Base-by-base conservation (phyloP, 495 filamentous ascomycete genomes). In the Patellaria atrata region DNA sequence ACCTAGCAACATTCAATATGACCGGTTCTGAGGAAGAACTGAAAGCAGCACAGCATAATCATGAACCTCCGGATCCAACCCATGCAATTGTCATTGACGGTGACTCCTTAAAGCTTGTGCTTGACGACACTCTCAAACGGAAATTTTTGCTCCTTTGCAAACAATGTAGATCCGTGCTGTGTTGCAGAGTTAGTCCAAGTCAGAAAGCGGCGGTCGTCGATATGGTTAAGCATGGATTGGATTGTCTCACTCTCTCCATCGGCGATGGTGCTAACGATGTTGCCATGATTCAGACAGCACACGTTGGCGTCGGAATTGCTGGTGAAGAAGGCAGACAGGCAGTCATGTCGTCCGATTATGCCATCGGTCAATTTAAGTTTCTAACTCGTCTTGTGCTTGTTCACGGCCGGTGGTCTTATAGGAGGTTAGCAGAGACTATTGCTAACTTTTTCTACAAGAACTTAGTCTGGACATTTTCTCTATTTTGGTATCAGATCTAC, bases 371-470 rank as follows among this genome's bases (percentile, higher is more conserved):
- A 57, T 99, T 99, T 64, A 73, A 86, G 17, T 99, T 85, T 60
- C 64, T 99, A 24, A 78, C 86, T 48, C 72, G 91, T 35, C 69
- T 99, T 29, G 71, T 96, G 33, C 71, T 99, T 28, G 86, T 99
- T 20, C 91, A 99, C 55, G 91, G 91, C 24, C 72, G 91, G 41
- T 99, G 89, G 82, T 91, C 82, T 22, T 99, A 99, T 57, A 68
- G 87, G 20, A 75, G 91, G 44, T 61, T 96, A 54, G 85, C 74
- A 31, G 91, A 99, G 66, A 79, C 80, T 18, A 93, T 87, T 45
- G 82, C 85, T 50, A 99, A 99, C 54, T 99, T 99, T 70, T 99
- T 99, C 65, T 99, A 99, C 70, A 99, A 99, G 80, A 96, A 94
- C 61, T 77, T 99, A 60, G 77, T 96, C 31, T 99, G 91, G 91